A percentile compares a stretch with the other conserved stretches of the same genome.
These are phyloP conservation scores for Ascosphaera apis DNA, from an alignment of 2,329 filamentous ascomycete species.

Conservation along the genomic window DNA sequence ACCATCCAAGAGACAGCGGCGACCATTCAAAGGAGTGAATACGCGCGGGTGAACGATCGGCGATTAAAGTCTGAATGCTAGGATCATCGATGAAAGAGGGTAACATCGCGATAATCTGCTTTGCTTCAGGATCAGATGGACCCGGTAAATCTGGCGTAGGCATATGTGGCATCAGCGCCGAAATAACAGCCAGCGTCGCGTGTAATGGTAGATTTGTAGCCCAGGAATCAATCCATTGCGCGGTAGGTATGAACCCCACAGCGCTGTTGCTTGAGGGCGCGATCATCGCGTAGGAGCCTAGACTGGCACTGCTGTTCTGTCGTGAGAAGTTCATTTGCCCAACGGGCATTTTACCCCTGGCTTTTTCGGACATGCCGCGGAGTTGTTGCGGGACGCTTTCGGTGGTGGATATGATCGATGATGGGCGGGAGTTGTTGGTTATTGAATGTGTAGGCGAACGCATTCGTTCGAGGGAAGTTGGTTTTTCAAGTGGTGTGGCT, in stretches of 20 bases:
- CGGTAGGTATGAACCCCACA: conserved; percentile 48
- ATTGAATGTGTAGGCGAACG: too few relatives aligned
- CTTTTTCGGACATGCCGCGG: conserved; percentile 90
- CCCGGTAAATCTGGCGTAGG: conserved; percentile 24
- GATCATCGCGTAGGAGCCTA: conserved; percentile 40
- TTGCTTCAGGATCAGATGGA: conserved; percentile 17
- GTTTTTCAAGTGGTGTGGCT: conserved; percentile 36
- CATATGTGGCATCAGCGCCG: conserved; percentile 26
- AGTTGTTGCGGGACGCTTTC: conserved; percentile 65
- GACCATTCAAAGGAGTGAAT: conserved; percentile 93
- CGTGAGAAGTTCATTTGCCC: conserved; percentile 62
- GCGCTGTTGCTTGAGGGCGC: conserved; percentile 30
- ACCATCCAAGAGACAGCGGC: conserved; percentile 74
- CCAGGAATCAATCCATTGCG: conserved; percentile 78
- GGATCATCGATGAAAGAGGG: conserved; percentile 25
- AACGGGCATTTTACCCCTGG: conserved; percentile 82
- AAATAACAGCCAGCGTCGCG: conserved; percentile 60
- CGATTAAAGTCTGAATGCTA: conserved; percentile 41
- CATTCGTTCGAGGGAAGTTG: conserved; percentile 28
- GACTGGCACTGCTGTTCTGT: conserved; percentile 70
- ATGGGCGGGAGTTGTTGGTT: conserved; percentile 32
- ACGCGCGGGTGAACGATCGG: conserved; percentile 46
- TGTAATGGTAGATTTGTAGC: conserved; percentile 77
- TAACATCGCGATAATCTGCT: conserved; percentile 20
- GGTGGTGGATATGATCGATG: conserved; percentile 42